A percentile compares a stretch with the other conserved stretches of the same genome.
These are phyloP conservation scores for Serendipita vermifera DNA, from an alignment of 768 basidiomycete genomes.

Conservation along the genomic window DNA sequence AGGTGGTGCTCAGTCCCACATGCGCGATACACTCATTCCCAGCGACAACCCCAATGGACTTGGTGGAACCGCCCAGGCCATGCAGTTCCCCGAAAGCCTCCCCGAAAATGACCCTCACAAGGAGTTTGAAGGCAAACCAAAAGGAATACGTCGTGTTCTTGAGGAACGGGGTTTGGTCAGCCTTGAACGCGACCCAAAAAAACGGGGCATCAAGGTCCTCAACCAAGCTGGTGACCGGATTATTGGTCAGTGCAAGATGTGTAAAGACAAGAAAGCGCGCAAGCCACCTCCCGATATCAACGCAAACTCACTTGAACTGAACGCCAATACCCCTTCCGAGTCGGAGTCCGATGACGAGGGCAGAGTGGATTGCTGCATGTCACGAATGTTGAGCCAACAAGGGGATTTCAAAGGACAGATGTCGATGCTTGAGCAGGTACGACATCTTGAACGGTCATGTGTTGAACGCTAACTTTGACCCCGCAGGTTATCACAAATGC, in stretches of 20 bases:
- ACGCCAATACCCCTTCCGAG: background rate
- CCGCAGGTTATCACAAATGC: conserved; percentile 11
- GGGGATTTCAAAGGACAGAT: conserved; percentile 25
- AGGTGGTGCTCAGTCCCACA: conserved; percentile 15
- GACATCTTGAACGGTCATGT: no score
- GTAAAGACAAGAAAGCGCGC: background rate
- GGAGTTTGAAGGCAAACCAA: conserved; percentile 21
- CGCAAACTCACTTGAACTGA: background rate
- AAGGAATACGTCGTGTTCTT: conserved; percentile 27
- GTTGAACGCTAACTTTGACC: no score
- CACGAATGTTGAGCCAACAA: conserved; percentile 27
- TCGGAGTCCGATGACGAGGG: conserved; percentile 13
- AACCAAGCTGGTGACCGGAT: background rate
- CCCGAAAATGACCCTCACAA: conserved; percentile 15
- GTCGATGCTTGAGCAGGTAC: conserved; percentile 15
- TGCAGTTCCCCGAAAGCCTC: conserved; percentile 9
- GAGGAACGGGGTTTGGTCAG: conserved; percentile 23
- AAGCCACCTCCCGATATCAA: background rate
- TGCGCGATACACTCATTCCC: conserved; percentile 17
- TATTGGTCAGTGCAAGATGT: background rate
- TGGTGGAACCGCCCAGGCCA: conserved; percentile 9
- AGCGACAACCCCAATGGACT: conserved; percentile 12
- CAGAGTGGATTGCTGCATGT: conserved; percentile 26
- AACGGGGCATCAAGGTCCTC: background rate
- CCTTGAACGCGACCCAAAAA: background rate